phyloP scores from a whole-genome alignment of 768 basidiomycete species.

The Podaxis sp. region DNA sequence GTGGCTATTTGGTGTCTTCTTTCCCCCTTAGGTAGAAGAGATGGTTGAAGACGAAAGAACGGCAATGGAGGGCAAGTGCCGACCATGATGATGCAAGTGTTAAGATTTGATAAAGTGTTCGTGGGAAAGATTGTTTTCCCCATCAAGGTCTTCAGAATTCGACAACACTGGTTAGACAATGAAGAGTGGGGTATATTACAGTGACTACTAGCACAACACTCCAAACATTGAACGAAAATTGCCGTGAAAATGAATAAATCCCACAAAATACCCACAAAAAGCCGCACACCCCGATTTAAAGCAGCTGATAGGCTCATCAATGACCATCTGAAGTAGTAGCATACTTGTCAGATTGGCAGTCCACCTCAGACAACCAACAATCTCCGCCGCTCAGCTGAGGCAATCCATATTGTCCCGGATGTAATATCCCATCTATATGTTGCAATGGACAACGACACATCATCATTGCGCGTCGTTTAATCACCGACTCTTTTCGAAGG shows the following conservation, averaged over 20 bases:
- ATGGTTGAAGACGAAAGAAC: background rate
- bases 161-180: background rate
- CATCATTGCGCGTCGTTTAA: background rate
- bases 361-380: background rate
- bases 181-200: background rate
- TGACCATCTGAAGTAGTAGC: too few species aligned
- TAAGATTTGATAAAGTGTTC: slow-evolving; percentile 1
- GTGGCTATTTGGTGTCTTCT: background rate
- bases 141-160: background rate
- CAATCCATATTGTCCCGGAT: background rate
- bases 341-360: too few species aligned
- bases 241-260: background rate
- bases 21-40: background rate
- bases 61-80: background rate
- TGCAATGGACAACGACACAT: too few species aligned
- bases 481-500: slow-evolving; percentile 7
- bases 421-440: background rate
- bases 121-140: background rate
- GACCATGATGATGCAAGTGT: background rate
- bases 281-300: too few species aligned
- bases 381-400: background rate
- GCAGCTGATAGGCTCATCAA: too few species aligned
- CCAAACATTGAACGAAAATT: background rate
- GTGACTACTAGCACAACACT: background rate
- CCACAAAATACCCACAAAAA: too few species aligned